Evolutionary conservation across 2,329 filamentous ascomycete genomes (phyloP), one percentile per base, ranked within the genome.

Genomic region (Fonsecaea pedrosoi): DNA sequence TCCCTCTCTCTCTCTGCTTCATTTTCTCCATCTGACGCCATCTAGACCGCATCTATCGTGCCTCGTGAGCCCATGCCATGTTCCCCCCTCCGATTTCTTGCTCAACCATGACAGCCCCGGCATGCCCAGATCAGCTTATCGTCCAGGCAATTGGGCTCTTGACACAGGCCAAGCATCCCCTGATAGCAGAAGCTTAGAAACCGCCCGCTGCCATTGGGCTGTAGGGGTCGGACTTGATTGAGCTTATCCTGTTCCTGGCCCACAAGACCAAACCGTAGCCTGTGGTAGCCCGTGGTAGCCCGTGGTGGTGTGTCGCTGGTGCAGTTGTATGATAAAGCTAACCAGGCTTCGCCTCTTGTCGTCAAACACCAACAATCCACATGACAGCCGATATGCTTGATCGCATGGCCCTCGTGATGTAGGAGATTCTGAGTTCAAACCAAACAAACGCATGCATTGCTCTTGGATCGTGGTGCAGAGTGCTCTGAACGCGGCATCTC

Each of bases 181-280:
- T 62, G 61, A 67, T 67, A 67, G 57, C 50, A 54, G 38, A 40
- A 13, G 42, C 37, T 48, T 15, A 42, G 48, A 40, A 54, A 53
- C 37, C 37, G 21, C 34, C 15, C n/a, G 30, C 37, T 54, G 59
- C 55, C 30, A 56, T 55, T 58, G 54, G 50, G 18, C 54, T 15
- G 35, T 10, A 35, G 34, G 56, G 34, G 54, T 37, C 10, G 55
- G 30, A 6, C 32, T 32, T 55, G 60, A 53, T 32, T 48, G 66
- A 65, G 59, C 66, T 62, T 62, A 53, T 45, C 66, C 66, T 67
- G 59, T 65, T 65, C 60, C 61, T 67, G 58, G 53, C 12, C 38
- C 42, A 10, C 18, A 13, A 9, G 34, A 60, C 62, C 62, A 60
- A 60, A 59, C 45, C 54, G 56, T 30, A 21, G 32, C n/a, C 54